phyloP scores from a whole-genome alignment of 73 alveolate species.

The Paramecium bursaria region DNA sequence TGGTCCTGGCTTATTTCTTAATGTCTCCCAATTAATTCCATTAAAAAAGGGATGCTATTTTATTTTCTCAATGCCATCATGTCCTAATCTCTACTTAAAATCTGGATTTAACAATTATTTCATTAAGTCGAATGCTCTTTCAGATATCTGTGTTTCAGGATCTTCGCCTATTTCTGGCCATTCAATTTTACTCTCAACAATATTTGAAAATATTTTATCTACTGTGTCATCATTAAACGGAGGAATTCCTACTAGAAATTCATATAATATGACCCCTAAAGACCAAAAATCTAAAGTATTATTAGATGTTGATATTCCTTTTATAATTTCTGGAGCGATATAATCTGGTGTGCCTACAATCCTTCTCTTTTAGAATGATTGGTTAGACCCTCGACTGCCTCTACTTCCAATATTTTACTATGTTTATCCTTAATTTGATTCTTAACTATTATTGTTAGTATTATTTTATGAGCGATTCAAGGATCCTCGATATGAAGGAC shows the following conservation, averaged over 20 bases:
- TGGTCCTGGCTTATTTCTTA: constrained; percentile 68
- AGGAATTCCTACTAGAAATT: constrained; percentile 69
- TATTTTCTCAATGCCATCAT: constrained; percentile 85
- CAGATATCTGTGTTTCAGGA: constrained; percentile 83
- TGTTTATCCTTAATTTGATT: constrained; percentile 14
- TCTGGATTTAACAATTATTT: constrained; percentile 80
- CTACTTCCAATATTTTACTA: constrained; percentile 68
- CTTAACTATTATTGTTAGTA: constrained; percentile 22
- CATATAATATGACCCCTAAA: constrained; percentile 64
- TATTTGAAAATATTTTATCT: constrained; percentile 69
- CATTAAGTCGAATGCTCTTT: constrained; percentile 87
- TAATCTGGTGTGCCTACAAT: constrained; percentile 92
- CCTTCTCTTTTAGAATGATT: constrained; percentile 72
- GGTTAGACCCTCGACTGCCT: constrained; percentile 74
- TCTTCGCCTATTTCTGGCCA: constrained; percentile 71
- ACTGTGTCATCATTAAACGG: constrained; percentile 72
- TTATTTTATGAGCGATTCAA: not conserved
- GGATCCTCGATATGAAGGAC: constrained; percentile 29
- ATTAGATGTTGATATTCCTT: constrained; percentile 59
- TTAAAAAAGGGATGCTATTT: constrained; percentile 90
- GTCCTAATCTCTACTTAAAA: constrained; percentile 87
- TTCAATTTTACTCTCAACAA: constrained; percentile 60
- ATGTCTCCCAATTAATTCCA: constrained; percentile 79
- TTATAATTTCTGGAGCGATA: constrained; percentile 86
- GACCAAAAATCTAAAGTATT: constrained; percentile 68